Evolutionary conservation across 441 rosid species (phyloP), one percentile per base, ranked within the genome.

Genomic region (Daphne laureola): DNA sequence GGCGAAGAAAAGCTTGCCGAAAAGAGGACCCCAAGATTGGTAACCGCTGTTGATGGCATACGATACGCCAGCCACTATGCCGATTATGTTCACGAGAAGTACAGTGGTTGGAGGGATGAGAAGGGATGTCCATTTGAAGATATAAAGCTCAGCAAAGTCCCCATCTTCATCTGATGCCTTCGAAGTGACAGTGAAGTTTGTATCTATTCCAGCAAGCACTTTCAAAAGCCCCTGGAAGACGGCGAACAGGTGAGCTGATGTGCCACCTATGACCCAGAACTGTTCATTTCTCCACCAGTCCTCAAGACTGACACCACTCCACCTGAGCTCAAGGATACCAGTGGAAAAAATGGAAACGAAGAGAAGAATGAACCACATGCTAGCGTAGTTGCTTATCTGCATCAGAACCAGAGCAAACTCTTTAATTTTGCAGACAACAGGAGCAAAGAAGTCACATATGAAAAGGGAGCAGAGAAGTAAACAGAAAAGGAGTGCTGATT

Each of bases 281-380:
- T 91, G 98, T 70, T 91, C 98, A 41, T 91, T 91, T 63, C 98
- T 91, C 98, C 98, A 91, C 98, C 95, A 91, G 63, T 88, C 98
- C 27, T 91, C 96, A 46, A 91, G 82, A 58, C 95, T 66, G 40
- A 91, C 83, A 53, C 96, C 95, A 43, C 96, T 86, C 98, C 96
- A 91, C 64, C 98, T 74, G 48, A 91, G 70, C 76, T 91, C 98
- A 27, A 91, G 76, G 47, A 91, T 91, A 55, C 95, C 96, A 52
- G 98, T 91, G 3, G 81, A 64, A 12, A 78, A 79, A 65, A 91
- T 91, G 51, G 98, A 91, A 45, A 79, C 57, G 44, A 91, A 91
- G 70, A 91, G 93, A 5, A 88, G 82, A 79, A 88, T 86, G 58
- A 91, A 91, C 96, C 93, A 84, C 85, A 88, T 86, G 76, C 98